Evolutionary conservation across 805 yeast genomes (phyloP).

Genomic region (Sungouiella blattae): DNA sequence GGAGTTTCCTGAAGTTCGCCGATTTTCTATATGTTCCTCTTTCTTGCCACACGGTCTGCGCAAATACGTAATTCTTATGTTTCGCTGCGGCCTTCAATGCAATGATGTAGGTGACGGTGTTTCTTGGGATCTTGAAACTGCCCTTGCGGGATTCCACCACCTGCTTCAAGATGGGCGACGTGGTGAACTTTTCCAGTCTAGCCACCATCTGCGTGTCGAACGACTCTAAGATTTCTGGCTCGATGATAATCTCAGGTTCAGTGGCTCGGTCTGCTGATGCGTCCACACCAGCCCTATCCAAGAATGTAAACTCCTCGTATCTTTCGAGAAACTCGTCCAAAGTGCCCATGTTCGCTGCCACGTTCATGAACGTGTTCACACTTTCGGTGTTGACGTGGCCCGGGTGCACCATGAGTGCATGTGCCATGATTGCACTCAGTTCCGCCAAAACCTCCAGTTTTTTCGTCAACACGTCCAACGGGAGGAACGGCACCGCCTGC

Average conservation of each 20-base stretch:
- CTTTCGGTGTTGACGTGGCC: constrained; percentile 37
- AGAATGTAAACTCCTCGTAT: constrained; percentile 24
- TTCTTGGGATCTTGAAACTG: constrained; percentile 18
- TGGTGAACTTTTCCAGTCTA: constrained; percentile 4
- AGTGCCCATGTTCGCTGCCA: constrained; percentile 36
- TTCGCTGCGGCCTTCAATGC: constrained; percentile 65
- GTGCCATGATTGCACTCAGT: constrained; percentile 72
- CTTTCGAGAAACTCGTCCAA: constrained; percentile 33
- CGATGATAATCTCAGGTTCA: constrained; percentile 13
- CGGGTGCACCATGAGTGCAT: constrained; percentile 44
- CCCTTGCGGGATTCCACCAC: constrained; percentile 2
- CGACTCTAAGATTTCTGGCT: constrained; percentile 9
- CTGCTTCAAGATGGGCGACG: constrained; percentile 20
- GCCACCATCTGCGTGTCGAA: constrained; percentile 1
- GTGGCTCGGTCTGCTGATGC: constrained; percentile 7
- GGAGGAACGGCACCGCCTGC: constrained; percentile 64
- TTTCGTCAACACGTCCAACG: constrained; percentile 43
- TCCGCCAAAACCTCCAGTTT: constrained; percentile 58
- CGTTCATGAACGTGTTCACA: constrained; percentile 51
- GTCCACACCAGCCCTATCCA: constrained; percentile 21
- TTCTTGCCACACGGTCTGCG: constrained; percentile 69
- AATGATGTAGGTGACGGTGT: constrained; percentile 51
- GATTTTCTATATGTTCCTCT: constrained; percentile 72
- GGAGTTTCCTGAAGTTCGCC: constrained; percentile 39
- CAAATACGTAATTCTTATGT: constrained; percentile 53